Base-by-base conservation (phyloP, 371 early-diverging fungal species). In the Rhizopus microsporus region DNA sequence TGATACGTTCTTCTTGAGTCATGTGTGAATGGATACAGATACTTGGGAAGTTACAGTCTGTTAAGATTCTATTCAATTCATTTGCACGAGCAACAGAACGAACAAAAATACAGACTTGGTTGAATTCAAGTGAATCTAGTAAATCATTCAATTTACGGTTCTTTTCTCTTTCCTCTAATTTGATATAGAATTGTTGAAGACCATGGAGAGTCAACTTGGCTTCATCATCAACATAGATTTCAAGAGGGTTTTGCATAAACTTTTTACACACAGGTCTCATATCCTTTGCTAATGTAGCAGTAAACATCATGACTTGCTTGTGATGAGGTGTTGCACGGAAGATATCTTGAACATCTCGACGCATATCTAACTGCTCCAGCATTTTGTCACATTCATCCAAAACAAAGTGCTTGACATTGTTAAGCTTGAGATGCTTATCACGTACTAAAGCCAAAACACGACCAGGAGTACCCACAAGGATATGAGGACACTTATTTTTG, bases 301-400 rank as follows among this genome's bases (percentile, higher is more conserved):
- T 88, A 78, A 95, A 98, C 97, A 98, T 97, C 92, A 98, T 93
- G 42, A 95, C 95, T 76, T 98, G 99, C 85, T 98, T 98, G 74
- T 91, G 87, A 71, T 93, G 95, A 31, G 97, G 97, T 4, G 96
- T 95, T 12, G 90, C 71, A 23, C 88, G 78, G 91, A 97, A 97
- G 57, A 98, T 97, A 32, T 93, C 94, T 72, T 98, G 98, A 9
- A 98, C 93, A 75, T 96, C 96, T 46, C 91, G 84, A 59, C 99
- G 92, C 98, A 98, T 97, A 63, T 96, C 96, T 89, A 62, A n/a
- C 34, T 52, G 52, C 46, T 96, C 96, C 46, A 98, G 72, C 87
- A 97, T 92, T 82, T 97, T 94, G 82, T 99, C 99, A 76, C 98
- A 99, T 82, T 99, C 99, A 72, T 99, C 99, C 31, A 99, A 81